Conservation (phyloP, 2,329 filamentous ascomycete genomes). For the Verticillium zaregamsianum region DNA sequence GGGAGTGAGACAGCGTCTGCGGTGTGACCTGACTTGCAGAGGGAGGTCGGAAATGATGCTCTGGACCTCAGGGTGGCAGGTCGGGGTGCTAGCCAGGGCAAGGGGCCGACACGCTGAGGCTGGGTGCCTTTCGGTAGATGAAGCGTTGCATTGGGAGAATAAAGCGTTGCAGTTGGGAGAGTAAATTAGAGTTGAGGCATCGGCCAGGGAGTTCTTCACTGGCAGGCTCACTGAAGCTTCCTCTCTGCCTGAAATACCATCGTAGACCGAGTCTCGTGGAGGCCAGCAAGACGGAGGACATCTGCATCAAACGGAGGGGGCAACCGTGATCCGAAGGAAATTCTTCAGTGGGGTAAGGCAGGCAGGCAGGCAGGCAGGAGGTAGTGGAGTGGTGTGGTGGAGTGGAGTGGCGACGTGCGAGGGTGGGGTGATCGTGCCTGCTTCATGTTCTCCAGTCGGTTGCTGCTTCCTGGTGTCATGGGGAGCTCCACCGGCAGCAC, state of each 20-base stretch:
- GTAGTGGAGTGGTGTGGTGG: neutral
- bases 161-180: too few relatives aligned
- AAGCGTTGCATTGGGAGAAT: too few relatives aligned
- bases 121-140: too few relatives aligned
- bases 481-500: neutral
- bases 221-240: too few relatives aligned
- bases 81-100: neutral
- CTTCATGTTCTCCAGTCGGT: neutral
- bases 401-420: neutral
- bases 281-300: neutral
- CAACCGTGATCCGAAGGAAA: neutral
- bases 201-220: too few relatives aligned
- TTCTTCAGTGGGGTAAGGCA: neutral
- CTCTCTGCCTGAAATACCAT: too few relatives aligned
- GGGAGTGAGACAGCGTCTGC: neutral
- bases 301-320: neutral
- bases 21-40: neutral
- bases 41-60: neutral
- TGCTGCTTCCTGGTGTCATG: neutral
- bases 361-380: neutral
- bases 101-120: neutral
- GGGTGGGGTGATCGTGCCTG: neutral
- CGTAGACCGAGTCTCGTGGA: too few relatives aligned
- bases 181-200: too few relatives aligned
- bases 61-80: neutral